Evolutionary conservation across 2,329 filamentous ascomycete species (phyloP), one percentile per base, ranked within the genome.

Genomic region (Fusarium vanettenii): DNA sequence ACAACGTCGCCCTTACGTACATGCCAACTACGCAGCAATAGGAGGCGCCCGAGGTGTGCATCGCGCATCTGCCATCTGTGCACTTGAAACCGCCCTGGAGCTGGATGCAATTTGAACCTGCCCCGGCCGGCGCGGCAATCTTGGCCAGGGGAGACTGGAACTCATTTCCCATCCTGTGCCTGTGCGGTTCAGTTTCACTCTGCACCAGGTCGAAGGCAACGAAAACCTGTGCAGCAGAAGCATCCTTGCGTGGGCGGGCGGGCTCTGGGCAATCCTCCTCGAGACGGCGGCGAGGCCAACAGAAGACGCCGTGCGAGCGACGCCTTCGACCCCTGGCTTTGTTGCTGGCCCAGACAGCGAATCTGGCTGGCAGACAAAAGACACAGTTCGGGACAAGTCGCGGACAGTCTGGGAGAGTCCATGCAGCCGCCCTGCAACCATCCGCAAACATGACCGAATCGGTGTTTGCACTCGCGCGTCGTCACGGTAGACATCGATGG

Each of bases 121-220:
- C 50, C 62, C 62, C 33, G 27, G 62, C 35, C 60, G 33, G 33
- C 18, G 18, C 31, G 33, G 33, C 25, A 43, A 64, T 57, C 61
- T 56, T 37, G 33, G 22, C 33, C 13, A n/a, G 61, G 45, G 33
- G 61, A 41, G 22, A 22, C 48, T 39, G 39, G 50, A 33, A 37
- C 50, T 64, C 62, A 59, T 64, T 64, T 64, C 62, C 62, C 50
- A 31, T 55, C 13, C 14, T 39, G 41, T 33, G 60, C 60, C 50
- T 64, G 62, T 59, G 62, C 62, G 62, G 62, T 64, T 45, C 62
- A 37, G 45, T 57, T 64, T 64, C 62, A 64, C 61, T 55, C 29
- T 27, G 60, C 33, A 52, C 20, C 33, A 27, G 45, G 35, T 43
- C 33, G 41, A 27, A 55, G 48, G 27, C 48, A 31, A 29, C 18